phyloP scores from a whole-genome alignment of 2,329 filamentous ascomycete species.

The Colletotrichum neosansevieriae region DNA sequence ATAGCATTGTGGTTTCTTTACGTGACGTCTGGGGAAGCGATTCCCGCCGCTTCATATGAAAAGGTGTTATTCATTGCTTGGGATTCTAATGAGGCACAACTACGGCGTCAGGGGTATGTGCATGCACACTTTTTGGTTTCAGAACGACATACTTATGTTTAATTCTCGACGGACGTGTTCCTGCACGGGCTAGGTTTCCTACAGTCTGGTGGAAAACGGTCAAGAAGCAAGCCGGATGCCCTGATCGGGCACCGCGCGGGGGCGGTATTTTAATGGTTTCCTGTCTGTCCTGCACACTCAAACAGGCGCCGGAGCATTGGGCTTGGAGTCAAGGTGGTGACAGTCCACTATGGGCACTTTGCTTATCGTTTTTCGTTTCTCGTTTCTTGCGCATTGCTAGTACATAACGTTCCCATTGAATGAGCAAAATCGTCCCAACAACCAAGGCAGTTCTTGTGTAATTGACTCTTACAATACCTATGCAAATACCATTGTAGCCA shows the following conservation, averaged over 20 bases:
- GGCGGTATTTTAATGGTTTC: slow-evolving; percentile 21
- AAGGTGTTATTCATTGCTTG: slow-evolving; percentile 30
- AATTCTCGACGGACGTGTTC: slow-evolving; percentile 12
- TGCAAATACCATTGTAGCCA: not conserved
- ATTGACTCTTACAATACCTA: no score
- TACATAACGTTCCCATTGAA: slow-evolving; percentile 36
- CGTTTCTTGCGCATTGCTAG: slow-evolving; percentile 36
- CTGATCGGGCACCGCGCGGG: slow-evolving; percentile 9
- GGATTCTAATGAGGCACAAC: slow-evolving; percentile 19
- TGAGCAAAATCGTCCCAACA: slow-evolving; percentile 7
- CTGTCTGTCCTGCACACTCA: slow-evolving; percentile 13
- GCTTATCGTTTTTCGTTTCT: slow-evolving; percentile 20
- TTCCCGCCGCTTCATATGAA: slow-evolving; percentile 28
- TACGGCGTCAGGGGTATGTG: slow-evolving; percentile 35
- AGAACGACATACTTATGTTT: slow-evolving; percentile 26
- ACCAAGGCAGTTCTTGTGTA: not conserved
- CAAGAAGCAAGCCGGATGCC: slow-evolving; percentile 18
- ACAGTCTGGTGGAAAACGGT: slow-evolving; percentile 13
- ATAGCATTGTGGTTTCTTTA: not conserved
- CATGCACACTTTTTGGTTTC: slow-evolving; percentile 24
- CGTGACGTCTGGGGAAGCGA: slow-evolving; percentile 1
- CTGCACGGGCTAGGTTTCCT: not conserved
- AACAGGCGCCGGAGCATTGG: slow-evolving; percentile 36
- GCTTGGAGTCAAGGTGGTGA: slow-evolving; percentile 33
- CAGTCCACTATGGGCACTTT: slow-evolving; percentile 9